Base-by-base conservation (phyloP, 257 asterid genomes). In the Nicotiana undulata region DNA sequence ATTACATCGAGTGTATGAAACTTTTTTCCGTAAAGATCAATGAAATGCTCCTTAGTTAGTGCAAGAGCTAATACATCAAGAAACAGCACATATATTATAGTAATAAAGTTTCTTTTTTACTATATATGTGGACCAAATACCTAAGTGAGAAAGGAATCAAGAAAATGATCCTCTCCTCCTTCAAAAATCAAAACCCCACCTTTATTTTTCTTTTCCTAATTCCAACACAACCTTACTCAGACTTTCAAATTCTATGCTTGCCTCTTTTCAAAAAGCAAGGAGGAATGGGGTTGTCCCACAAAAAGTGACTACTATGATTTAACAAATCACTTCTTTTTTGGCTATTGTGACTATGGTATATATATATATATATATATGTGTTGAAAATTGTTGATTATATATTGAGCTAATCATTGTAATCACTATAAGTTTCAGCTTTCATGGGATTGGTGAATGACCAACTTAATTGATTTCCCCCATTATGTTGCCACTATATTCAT, bases 251-350 rank as follows among this genome's bases (percentile, higher is more conserved):
- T 81, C 31, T 52, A 34, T 76, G 53, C 52, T 84, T 66, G 46
- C n/a, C 86, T 80, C 95, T 86, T 90, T 92, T 53, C 82, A 80
- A 81, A 90, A 90, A 90, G 93, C 87, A 88, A 79, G 55, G 79
- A 85, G 72, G 80, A 72, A 22, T 40, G 7, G 9, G 79, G 49
- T 72, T 88, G 81, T 86, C 93, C 92, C 61, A 79, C 76, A 79
- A 79, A 84, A 87, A 61, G 24, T 46, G 28, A 26, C 1, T 26
- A 26, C 1, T 26, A 76, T 60, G 28, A 66, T 52, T 46, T 66
- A 26, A 77, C 18, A 63, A 74, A 46, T 74, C 78, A 51, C 60
- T 72, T 67, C 75, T 78, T 83, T 80, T 72, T 67, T 84, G 60
- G 82, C 65, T 51, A 75, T 64, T 76, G 24, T 83, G 86, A 6